Percentiles rank a stretch among this genome's conserved stretches.
phyloP scores from a whole-genome alignment of 257 asterid species.

The Cordia subcordata region DNA sequence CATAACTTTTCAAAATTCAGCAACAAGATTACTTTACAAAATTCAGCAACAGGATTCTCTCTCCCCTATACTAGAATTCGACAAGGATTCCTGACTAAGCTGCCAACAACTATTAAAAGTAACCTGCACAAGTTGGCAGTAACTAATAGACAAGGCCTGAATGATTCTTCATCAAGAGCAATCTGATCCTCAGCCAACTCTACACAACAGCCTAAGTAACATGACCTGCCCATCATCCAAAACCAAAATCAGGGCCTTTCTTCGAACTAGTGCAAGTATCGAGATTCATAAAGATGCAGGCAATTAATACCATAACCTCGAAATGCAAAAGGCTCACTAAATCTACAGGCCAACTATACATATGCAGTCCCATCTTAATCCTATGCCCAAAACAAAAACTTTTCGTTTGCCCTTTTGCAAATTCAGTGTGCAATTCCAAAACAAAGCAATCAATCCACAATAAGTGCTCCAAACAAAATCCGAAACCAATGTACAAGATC shows the following conservation, averaged over 20 bases:
- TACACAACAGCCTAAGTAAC: conserved; percentile 16
- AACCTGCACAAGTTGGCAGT: conserved; percentile 8
- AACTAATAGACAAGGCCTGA: conserved; percentile 23
- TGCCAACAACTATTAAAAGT: not conserved
- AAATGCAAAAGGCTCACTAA: conserved; percentile 19
- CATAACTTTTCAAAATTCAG: conserved; percentile 4
- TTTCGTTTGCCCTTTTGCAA: conserved; percentile 7
- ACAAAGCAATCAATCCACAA: conserved; percentile 16
- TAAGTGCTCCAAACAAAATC: conserved; percentile 4
- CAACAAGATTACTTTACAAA: conserved; percentile 5
- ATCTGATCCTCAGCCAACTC: conserved; percentile 27
- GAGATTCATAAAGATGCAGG: conserved; percentile 17
- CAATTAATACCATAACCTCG: conserved; percentile 20
- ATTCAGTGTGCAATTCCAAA: conserved; percentile 20
- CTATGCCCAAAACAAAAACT: conserved; percentile 1
- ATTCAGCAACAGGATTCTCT: conserved; percentile 8
- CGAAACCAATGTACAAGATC: conserved; percentile 5
- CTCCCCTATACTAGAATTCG: conserved; percentile 8
- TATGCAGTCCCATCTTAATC: conserved; percentile 10
- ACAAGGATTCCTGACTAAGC: conserved; percentile 1
- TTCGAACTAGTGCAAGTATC: conserved; percentile 18
- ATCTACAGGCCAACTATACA: conserved; percentile 18
- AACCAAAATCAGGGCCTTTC: conserved; percentile 32
- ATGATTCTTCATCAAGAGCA: conserved; percentile 17
- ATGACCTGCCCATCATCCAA: conserved; percentile 39